phyloP scores from a whole-genome alignment of 257 asterid genomes.

The Fraxinus anomala region DNA sequence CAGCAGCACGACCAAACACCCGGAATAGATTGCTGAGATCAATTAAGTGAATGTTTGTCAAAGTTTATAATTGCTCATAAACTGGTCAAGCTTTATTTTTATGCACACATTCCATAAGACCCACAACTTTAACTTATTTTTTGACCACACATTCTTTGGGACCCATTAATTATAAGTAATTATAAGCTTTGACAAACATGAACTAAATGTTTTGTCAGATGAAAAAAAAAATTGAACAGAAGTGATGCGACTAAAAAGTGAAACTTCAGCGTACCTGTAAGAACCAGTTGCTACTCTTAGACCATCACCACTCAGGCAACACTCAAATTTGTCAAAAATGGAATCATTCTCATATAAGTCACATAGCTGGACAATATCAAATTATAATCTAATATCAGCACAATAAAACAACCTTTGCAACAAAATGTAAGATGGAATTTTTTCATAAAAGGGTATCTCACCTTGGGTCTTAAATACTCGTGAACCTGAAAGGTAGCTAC shows the following conservation, averaged over 20 bases:
- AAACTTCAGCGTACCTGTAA: constrained; percentile 52
- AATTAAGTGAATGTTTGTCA: not conserved
- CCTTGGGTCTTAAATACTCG: constrained; percentile 86
- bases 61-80: too few species aligned
- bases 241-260: constrained; percentile 8
- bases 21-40: constrained; percentile 88
- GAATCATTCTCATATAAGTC: constrained; percentile 88
- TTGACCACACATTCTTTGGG: too few species aligned
- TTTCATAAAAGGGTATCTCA: constrained; percentile 30
- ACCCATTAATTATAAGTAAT: too few species aligned
- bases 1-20: constrained; percentile 77
- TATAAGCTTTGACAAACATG: too few species aligned
- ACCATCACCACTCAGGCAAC: constrained; percentile 93
- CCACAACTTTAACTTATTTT: too few species aligned
- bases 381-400: constrained; percentile 32
- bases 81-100: too few species aligned
- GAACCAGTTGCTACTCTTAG: constrained; percentile 81
- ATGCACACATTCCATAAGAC: too few species aligned
- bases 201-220: not conserved
- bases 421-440: constrained; percentile 6
- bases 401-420: not conserved
- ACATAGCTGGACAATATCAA: constrained; percentile 58
- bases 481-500: constrained; percentile 86
- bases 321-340: constrained; percentile 84
- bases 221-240: constrained; percentile 6